Conservation (phyloP, 345 rosid species). For the Acer negundo region DNA sequence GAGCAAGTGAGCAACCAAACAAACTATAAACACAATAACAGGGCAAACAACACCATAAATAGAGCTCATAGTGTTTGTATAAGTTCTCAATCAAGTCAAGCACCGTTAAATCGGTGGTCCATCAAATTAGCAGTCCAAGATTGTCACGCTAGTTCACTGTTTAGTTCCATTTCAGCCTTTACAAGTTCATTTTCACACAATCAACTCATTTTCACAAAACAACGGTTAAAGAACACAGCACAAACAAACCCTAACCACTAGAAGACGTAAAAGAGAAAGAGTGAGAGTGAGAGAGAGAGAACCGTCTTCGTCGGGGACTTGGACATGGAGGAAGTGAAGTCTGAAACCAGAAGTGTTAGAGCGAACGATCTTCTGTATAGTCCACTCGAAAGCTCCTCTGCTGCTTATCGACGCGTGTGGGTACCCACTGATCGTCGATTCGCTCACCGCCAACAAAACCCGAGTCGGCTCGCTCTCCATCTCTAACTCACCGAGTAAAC, state of each 20-base stretch:
- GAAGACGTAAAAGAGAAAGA: background rate
- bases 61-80: background rate
- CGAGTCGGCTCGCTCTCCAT: slow-evolving; percentile 69
- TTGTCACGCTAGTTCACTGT: background rate
- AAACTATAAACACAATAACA: background rate
- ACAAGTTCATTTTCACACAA: background rate
- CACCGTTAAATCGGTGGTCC: background rate
- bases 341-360: slow-evolving; percentile 74
- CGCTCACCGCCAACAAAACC: slow-evolving; percentile 80
- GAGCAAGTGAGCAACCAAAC: background rate
- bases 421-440: slow-evolving; percentile 87
- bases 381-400: slow-evolving; percentile 93
- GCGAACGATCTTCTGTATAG: slow-evolving; percentile 78
- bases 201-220: background rate
- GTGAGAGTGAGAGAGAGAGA: slow-evolving; percentile 24
- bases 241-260: slow-evolving; percentile 1
- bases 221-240: background rate
- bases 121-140: background rate
- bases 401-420: slow-evolving; percentile 96
- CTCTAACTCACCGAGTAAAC: slow-evolving; percentile 10
- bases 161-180: background rate
- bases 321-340: slow-evolving; percentile 93
- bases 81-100: no score
- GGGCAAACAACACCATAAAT: background rate
- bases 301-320: slow-evolving; percentile 98